Conservation (phyloP, 148 eudicot species). For the Polygonum maritimum region DNA sequence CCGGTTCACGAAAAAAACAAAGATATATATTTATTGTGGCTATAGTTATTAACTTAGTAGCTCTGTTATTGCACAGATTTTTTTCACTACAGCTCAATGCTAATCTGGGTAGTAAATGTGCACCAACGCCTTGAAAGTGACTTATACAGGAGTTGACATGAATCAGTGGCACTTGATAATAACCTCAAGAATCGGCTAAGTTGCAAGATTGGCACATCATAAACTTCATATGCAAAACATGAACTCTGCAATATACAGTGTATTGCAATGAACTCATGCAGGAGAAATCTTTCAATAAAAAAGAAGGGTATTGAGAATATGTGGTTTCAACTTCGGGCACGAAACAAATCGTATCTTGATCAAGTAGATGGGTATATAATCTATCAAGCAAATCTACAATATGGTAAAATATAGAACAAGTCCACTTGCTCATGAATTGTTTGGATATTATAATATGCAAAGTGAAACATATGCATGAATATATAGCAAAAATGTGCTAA, state of each 20-base stretch:
- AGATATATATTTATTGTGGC: neutral
- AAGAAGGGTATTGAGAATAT: too few species aligned
- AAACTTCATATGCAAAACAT: neutral
- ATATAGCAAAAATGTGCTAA: neutral
- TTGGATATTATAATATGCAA: neutral
- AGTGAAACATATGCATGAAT: neutral
- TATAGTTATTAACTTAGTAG: neutral
- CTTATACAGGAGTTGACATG: neutral
- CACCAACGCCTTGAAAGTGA: neutral
- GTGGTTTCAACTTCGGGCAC: neutral
- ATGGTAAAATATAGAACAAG: slow-evolving; percentile 4
- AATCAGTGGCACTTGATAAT: neutral
- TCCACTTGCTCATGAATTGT: slow-evolving; percentile 3
- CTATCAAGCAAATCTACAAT: neutral
- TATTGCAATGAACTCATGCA: neutral
- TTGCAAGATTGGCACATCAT: neutral
- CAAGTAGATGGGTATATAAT: neutral
- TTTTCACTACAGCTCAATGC: neutral
- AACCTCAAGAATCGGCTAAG: neutral
- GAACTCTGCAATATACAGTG: neutral
- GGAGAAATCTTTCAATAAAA: neutral
- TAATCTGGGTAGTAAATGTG: neutral
- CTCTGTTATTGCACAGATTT: too few species aligned
- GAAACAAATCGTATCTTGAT: neutral
- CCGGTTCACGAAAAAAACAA: too few species aligned